phyloP scores from a whole-genome alignment of 306 rosid species.

The Begonia loranthoides region DNA sequence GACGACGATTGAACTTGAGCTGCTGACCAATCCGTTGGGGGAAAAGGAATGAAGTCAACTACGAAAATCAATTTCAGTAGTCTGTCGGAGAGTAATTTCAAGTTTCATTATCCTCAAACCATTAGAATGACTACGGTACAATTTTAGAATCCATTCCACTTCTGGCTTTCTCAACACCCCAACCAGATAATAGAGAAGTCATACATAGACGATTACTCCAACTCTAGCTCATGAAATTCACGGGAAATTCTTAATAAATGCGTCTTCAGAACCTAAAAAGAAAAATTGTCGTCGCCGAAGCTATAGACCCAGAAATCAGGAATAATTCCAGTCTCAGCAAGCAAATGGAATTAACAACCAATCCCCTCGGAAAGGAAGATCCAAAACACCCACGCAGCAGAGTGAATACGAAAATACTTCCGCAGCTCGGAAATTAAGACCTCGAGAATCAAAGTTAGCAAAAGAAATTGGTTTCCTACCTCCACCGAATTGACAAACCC shows the following conservation, averaged over 20 bases:
- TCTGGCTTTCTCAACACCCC: not conserved
- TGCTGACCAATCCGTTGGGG: too few relatives aligned
- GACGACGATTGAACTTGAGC: too few relatives aligned
- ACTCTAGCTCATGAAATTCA: too few relatives aligned
- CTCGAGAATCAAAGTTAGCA: constrained; percentile 10
- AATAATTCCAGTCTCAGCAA: constrained; percentile 25
- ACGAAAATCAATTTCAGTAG: too few relatives aligned
- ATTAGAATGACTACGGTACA: not conserved
- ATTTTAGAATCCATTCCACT: not conserved
- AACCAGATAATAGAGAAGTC: not conserved
- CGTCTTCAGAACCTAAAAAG: constrained; percentile 5
- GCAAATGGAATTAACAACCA: constrained; percentile 19
- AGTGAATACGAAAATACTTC: not conserved
- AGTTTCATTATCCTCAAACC: not conserved
- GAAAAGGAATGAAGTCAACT: too few relatives aligned
- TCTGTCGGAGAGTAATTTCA: too few relatives aligned
- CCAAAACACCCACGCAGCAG: constrained; percentile 1
- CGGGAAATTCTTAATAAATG: too few relatives aligned
- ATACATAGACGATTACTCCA: too few relatives aligned
- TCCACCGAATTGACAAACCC: constrained; percentile 17
- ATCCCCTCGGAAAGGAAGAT: constrained; percentile 12
- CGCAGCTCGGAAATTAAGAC: constrained; percentile 4
- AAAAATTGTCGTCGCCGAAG: not conserved
- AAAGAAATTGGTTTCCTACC: constrained; percentile 4
- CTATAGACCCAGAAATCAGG: not conserved